phyloP scores from a whole-genome alignment of 2,329 filamentous ascomycete genomes.

The Fusarium sp. region DNA sequence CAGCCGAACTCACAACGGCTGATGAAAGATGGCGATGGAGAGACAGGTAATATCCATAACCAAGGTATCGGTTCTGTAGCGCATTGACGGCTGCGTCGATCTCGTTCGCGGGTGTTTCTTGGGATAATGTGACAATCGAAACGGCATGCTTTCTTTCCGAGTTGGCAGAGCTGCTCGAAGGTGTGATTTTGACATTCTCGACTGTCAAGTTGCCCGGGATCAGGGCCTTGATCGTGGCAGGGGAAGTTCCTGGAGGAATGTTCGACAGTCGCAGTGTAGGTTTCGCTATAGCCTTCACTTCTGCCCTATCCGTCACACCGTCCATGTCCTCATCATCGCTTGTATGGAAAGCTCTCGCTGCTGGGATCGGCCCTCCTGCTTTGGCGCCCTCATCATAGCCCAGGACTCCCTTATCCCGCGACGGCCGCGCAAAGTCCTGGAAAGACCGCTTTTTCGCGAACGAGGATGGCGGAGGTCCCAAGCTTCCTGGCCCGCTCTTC shows the following conservation, averaged over 20 bases:
- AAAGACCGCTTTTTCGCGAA: constrained; percentile 65
- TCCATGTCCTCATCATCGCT: constrained; percentile 66
- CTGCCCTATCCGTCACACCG: constrained; percentile 54
- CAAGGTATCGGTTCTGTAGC: constrained; percentile 85
- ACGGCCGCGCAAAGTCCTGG: constrained; percentile 52
- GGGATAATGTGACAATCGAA: constrained; percentile 82
- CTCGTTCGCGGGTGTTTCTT: constrained; percentile 82
- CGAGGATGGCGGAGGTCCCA: constrained; percentile 62
- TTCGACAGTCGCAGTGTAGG: constrained; percentile 70
- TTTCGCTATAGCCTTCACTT: constrained; percentile 68
- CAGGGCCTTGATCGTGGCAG: constrained; percentile 66
- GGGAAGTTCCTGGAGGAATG: constrained; percentile 68
- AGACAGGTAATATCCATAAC: constrained; percentile 82
- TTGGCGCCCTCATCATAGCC: constrained; percentile 49
- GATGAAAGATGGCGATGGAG: constrained; percentile 87
- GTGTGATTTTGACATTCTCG: constrained; percentile 77
- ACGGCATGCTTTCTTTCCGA: constrained; percentile 76
- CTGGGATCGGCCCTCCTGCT: constrained; percentile 59
- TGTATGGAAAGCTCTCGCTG: constrained; percentile 77
- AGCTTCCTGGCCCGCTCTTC: constrained; percentile 70
- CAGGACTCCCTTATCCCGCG: constrained; percentile 43
- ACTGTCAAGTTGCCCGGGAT: constrained; percentile 69
- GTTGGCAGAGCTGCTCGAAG: constrained; percentile 58
- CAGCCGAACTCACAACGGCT: constrained; percentile 61
- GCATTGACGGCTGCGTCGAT: constrained; percentile 82